These are phyloP conservation scores for Fusarium subglutinans DNA, from an alignment of 2,329 filamentous ascomycete species.

Conservation along the genomic window DNA sequence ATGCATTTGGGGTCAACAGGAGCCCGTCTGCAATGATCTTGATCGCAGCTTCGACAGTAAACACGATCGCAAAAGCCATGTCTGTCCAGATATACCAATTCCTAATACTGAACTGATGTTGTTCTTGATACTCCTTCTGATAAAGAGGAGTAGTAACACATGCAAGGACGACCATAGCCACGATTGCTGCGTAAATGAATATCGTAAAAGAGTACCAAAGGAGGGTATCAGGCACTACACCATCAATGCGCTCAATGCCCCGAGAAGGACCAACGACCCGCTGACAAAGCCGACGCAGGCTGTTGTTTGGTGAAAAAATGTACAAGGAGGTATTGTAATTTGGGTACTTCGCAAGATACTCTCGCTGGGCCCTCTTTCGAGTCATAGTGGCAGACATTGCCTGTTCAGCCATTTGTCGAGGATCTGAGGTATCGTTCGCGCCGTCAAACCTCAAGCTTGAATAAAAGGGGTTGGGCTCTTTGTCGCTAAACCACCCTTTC, in stretches of 20 bases:
- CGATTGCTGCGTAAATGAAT: slow-evolving; percentile 91
- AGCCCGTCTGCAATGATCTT: slow-evolving; percentile 96
- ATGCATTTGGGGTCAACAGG: slow-evolving; percentile 97
- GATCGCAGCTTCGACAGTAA: slow-evolving; percentile 85
- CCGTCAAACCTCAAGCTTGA: slow-evolving; percentile 75
- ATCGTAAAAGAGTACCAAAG: slow-evolving; percentile 95
- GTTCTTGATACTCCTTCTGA: slow-evolving; percentile 84
- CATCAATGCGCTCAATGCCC: slow-evolving; percentile 86
- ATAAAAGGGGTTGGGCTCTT: slow-evolving; percentile 95
- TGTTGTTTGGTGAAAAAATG: slow-evolving; percentile 82
- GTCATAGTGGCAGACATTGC: slow-evolving; percentile 85
- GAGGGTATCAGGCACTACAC: slow-evolving; percentile 85
- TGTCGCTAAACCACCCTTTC: slow-evolving; percentile 63
- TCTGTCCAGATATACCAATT: slow-evolving; percentile 98
- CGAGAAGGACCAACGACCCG: slow-evolving; percentile 90
- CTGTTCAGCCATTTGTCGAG: slow-evolving; percentile 87
- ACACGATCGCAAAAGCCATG: slow-evolving; percentile 86
- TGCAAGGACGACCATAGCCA: slow-evolving; percentile 96
- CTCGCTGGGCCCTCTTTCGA: slow-evolving; percentile 86
- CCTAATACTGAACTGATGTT: slow-evolving; percentile 64
- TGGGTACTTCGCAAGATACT: slow-evolving; percentile 87
- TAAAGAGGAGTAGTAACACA: slow-evolving; percentile 95
- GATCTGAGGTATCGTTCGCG: slow-evolving; percentile 81
- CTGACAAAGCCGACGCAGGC: slow-evolving; percentile 84
- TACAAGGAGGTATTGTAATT: slow-evolving; percentile 93